These are phyloP conservation scores for Asclepias syriaca DNA, from an alignment of 257 asterid species.

Conservation along the genomic window DNA sequence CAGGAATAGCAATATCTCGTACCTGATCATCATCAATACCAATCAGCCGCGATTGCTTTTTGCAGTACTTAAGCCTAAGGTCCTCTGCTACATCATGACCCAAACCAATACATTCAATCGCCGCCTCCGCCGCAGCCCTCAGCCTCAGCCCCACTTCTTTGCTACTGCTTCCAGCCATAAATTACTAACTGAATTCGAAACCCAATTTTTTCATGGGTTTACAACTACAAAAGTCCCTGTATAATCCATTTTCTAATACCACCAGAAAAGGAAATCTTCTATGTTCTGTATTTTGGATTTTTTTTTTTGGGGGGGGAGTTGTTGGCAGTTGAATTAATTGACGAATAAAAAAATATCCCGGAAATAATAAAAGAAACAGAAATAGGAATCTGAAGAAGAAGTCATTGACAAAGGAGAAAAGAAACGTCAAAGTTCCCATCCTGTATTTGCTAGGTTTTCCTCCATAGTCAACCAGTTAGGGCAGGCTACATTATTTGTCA, in stretches of 20 bases:
- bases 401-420: background rate
- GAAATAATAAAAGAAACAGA: background rate
- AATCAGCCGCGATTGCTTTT: slow-evolving; percentile 42
- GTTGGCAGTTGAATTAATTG: slow-evolving; percentile 1
- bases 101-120: slow-evolving; percentile 58
- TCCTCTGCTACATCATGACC: slow-evolving; percentile 59
- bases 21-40: slow-evolving; percentile 55
- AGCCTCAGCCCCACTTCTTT: slow-evolving; percentile 57
- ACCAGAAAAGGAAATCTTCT: background rate
- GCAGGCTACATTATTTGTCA: too few species aligned
- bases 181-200: background rate
- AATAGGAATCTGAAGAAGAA: background rate
- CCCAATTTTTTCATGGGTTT: background rate
- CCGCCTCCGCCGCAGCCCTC: slow-evolving; percentile 60
- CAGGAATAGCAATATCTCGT: slow-evolving; percentile 64
- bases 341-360: background rate
- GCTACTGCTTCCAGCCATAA: slow-evolving; percentile 16
- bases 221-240: background rate
- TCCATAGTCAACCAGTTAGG: background rate
- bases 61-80: slow-evolving; percentile 27
- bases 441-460: background rate
- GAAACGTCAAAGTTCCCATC: background rate
- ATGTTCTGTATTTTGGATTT: background rate
- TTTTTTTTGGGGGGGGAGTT: background rate
- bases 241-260: background rate